Evolutionary conservation across 2,329 filamentous ascomycete species (phyloP).

Genomic region (Lecanicillium sp.): DNA sequence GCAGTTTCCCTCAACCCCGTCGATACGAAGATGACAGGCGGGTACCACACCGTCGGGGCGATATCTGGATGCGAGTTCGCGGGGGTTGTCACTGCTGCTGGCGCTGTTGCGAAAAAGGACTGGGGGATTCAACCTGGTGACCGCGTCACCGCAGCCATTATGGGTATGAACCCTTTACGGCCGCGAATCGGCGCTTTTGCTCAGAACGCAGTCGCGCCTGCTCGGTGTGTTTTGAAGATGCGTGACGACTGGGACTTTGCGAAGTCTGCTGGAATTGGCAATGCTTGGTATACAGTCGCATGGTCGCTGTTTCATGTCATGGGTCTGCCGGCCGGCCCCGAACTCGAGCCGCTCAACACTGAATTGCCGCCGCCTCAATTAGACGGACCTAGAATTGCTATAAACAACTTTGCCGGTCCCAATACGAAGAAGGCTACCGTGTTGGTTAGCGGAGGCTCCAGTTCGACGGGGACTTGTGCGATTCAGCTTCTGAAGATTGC

Average conservation of each 20-base stretch:
- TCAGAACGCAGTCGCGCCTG: conserved; percentile 8
- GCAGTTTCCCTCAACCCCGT: conserved; percentile 8
- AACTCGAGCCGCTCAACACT: not conserved
- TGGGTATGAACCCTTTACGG: conserved; percentile 4
- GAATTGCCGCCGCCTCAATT: too few species aligned
- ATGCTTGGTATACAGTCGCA: conserved; percentile 10
- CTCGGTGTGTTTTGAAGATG: conserved; percentile 8
- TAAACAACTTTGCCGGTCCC: too few species aligned
- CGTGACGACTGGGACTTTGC: conserved; percentile 8
- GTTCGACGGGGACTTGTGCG: conserved; percentile 13
- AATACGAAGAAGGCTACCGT: conserved; percentile 4
- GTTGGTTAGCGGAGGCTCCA: conserved; percentile 15
- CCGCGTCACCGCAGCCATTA: conserved; percentile 3
- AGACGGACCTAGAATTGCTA: too few species aligned
- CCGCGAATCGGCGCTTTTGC: conserved; percentile 13
- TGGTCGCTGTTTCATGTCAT: conserved; percentile 14
- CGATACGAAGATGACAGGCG: conserved; percentile 6
- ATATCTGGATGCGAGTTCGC: conserved; percentile 5
- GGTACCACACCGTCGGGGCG: conserved; percentile 1
- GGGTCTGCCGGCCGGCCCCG: conserved; percentile 11
- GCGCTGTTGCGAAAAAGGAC: not conserved
- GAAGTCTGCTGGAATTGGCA: conserved; percentile 11
- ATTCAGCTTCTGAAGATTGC: conserved; percentile 18
- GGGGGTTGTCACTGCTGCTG: conserved; percentile 5
- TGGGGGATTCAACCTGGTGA: conserved; percentile 5